A percentile compares a stretch with the other conserved stretches of the same genome.
phyloP scores from a whole-genome alignment of 805 yeast species.

The Wickerhamomyces chaumierensis region DNA sequence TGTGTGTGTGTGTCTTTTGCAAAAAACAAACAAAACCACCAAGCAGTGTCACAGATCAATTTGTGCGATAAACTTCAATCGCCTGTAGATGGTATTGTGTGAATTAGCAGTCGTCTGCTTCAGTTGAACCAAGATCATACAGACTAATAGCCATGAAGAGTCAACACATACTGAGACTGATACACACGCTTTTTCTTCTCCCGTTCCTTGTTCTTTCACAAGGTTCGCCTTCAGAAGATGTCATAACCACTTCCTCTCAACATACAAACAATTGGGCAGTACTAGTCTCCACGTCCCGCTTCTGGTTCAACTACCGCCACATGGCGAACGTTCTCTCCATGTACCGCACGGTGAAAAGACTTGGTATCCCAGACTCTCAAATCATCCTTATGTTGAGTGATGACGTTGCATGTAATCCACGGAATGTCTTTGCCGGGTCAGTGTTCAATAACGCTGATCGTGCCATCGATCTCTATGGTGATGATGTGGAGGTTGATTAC shows the following conservation, averaged over 20 bases:
- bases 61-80: too few species aligned
- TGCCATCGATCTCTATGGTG: slow-evolving; percentile 88
- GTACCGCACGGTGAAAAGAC: slow-evolving; percentile 89
- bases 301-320: slow-evolving; percentile 98
- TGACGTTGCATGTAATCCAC: slow-evolving; percentile 93
- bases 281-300: slow-evolving; percentile 86
- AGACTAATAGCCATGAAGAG: too few species aligned
- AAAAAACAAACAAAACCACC: too few species aligned
- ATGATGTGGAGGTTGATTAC: slow-evolving; percentile 89
- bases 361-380: slow-evolving; percentile 97
- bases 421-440: slow-evolving; percentile 93
- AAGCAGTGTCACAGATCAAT: too few species aligned
- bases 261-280: slow-evolving; percentile 76
- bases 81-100: too few species aligned
- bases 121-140: too few species aligned
- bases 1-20: too few species aligned
- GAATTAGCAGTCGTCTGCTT: too few species aligned
- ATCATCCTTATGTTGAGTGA: slow-evolving; percentile 93
- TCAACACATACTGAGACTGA: too few species aligned
- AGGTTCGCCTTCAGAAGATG: not conserved
- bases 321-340: slow-evolving; percentile 93
- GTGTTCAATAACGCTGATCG: slow-evolving; percentile 91
- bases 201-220: too few species aligned
- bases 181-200: too few species aligned
- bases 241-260: slow-evolving; percentile 16